Base-by-base conservation (phyloP, 495 filamentous ascomycete species). In the Thermothielavioides terrestris region DNA sequence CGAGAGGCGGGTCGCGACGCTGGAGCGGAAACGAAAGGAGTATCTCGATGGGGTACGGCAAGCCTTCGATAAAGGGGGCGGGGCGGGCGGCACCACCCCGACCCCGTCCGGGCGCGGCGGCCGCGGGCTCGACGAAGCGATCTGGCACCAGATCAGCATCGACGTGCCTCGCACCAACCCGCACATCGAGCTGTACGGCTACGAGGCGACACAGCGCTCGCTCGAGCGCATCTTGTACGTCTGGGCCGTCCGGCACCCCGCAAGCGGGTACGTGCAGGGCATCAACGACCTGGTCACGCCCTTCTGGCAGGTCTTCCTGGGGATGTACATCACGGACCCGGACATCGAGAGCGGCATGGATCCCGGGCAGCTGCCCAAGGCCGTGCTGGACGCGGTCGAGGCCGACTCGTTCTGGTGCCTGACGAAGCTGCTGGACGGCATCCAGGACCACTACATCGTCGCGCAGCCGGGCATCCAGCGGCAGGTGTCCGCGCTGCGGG, bases 81-180 rank as follows among this genome's bases (percentile, higher is more conserved):
- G 51, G 3, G 67, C 14, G 2, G 37, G 36, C 15, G 36, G 22
- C 25, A 54, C 58, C 28, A 48, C 67, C 1, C 22, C 49, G 1
- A 37, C 3, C 61, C 67, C 35, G 73, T 65, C 23, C 31, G 35
- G 7, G 72, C 41, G 44, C 22, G 60, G 58, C 27, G 49, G 10
- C 71, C 23, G 89, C 58, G 92, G 92, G 7, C 73, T 98, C 20
- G 92, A 97, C 58, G 91, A 98, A 68, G 83, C 86, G 20, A 81
- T 98, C 43, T 98, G 92, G 92, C 92, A 98, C 65, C 92, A 98
- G 58, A 96, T 98, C 64, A 94, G 88, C 56, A 98, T 98, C 60
- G 92, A 98, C 64, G 94, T 98, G 18, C 92, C 92, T 7, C 85
- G 92, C 36, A 98, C 92, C 9, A 96, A 94, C 63, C 92, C 92